phyloP scores from a whole-genome alignment of 2,329 filamentous ascomycete genomes.

The Epichloe baconii region DNA sequence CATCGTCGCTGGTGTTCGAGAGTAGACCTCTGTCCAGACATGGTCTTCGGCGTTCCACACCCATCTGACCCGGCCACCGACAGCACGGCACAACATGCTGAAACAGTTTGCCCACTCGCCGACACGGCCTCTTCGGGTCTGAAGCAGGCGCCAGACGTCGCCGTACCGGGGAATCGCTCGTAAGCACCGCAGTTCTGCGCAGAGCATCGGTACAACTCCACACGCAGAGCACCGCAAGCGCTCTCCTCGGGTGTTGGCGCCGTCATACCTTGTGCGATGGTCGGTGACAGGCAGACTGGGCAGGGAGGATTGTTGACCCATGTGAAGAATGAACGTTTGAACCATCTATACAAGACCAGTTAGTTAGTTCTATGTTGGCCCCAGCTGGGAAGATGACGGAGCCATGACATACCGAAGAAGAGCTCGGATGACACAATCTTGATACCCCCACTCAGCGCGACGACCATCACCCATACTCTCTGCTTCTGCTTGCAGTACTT shows the following conservation, averaged over 20 bases:
- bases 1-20: slow-evolving; percentile 83
- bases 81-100: slow-evolving; percentile 90
- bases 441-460: slow-evolving; percentile 87
- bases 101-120: slow-evolving; percentile 99
- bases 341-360: slow-evolving; percentile 45
- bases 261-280: slow-evolving; percentile 70
- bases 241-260: slow-evolving; percentile 79
- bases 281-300: slow-evolving; percentile 67
- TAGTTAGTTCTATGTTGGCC: slow-evolving; percentile 9
- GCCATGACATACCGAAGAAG: slow-evolving; percentile 54
- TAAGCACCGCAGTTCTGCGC: slow-evolving; percentile 59
- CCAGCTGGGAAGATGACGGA: not conserved
- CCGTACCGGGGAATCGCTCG: slow-evolving; percentile 92
- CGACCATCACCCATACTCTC: slow-evolving; percentile 71
- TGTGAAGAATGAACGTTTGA: slow-evolving; percentile 85
- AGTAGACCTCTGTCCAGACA: slow-evolving; percentile 96
- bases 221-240: slow-evolving; percentile 72
- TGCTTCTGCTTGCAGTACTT: slow-evolving; percentile 77
- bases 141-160: slow-evolving; percentile 83
- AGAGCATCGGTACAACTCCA: slow-evolving; percentile 85
- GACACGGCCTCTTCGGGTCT: slow-evolving; percentile 72
- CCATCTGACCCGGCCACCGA: slow-evolving; percentile 86
- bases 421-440: slow-evolving; percentile 88
- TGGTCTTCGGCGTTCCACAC: slow-evolving; percentile 98
- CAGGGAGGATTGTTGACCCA: slow-evolving; percentile 96